These are phyloP conservation scores for Candolleomyces aberdarensis DNA, from an alignment of 768 basidiomycete species.

Conservation along the genomic window DNA sequence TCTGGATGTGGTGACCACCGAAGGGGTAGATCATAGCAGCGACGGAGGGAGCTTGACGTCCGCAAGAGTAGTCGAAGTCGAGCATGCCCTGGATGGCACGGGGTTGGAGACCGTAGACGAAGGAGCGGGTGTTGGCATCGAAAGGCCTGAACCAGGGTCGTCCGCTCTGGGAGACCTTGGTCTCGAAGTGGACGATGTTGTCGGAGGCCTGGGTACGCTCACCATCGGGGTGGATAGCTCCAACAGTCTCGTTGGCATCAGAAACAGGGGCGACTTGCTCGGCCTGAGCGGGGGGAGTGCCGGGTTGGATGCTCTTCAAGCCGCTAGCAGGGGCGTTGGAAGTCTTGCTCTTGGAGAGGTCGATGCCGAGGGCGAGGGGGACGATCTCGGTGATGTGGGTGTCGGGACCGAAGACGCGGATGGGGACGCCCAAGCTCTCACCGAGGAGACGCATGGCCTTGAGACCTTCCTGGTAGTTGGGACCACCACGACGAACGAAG, in stretches of 20 bases:
- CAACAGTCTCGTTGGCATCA: conserved; percentile 48
- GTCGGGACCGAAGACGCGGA: conserved; percentile 96
- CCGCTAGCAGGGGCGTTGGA: conserved; percentile 23
- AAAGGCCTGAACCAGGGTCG: conserved; percentile 91
- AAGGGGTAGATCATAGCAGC: conserved; percentile 99
- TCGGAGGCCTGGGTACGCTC: conserved; percentile 83
- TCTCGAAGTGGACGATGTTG: conserved; percentile 87
- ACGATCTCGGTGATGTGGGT: conserved; percentile 99
- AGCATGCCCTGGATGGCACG: conserved; percentile 96
- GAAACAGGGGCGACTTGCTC: conserved; percentile 32
- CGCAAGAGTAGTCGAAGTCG: conserved; percentile 99
- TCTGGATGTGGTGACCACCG: conserved; percentile 99
- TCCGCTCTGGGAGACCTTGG: conserved; percentile 30
- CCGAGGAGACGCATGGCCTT: conserved; percentile 98
- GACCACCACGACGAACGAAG: conserved; percentile 96
- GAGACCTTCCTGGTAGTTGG: conserved; percentile 97
- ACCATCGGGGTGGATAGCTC: conserved; percentile 73
- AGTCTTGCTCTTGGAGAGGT: conserved; percentile 43
- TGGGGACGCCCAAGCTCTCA: conserved; percentile 95
- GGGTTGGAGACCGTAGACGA: conserved; percentile 98
- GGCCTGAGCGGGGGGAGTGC: conserved; percentile 32
- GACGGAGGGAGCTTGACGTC: conserved; percentile 84
- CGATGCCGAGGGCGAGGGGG: conserved; percentile 92
- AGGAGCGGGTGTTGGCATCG: conserved; percentile 89
- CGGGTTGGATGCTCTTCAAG: conserved; percentile 33